Evolutionary conservation across 2,329 filamentous ascomycete genomes (phyloP), one percentile per base, ranked within the genome.

Genomic region (Penicillium sclerotigenum): DNA sequence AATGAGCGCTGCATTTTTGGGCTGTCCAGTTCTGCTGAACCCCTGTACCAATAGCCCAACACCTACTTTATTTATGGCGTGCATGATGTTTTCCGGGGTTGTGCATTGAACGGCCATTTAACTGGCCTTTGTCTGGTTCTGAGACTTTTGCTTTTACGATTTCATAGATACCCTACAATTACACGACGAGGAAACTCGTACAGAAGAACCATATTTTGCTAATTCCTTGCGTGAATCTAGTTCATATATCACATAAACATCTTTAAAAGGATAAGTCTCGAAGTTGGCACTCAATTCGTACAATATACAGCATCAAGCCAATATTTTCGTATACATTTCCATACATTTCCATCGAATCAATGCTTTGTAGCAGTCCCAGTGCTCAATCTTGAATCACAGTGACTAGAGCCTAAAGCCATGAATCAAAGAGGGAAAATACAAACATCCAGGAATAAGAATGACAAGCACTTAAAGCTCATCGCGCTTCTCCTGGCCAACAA

Each of bases 381-480:
- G 7, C 41, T 38, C 20, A 22, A 9, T 37, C 14, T 40, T 34
- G 20, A 34, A 36, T 11, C 34, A 33, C 37, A 26, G 33, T 36
- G 34, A 31, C 24, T n/a, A 54, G 8, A 31, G 37, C 33, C 18
- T 41, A 13, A 29, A 47, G 37, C 47, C 11, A 48, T 26, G 29
- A 48, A 20, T 57, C 53, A 45, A 67, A 65, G 54, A 26, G 26
- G 47, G 36, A 60, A 67, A 67, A 58, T 16, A 24, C 20, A 40
- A 37, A 69, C 62, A 57, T 54, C 46, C 22, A 63, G 43, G 50
- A 36, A 57, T 11, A 45, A 41, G 11, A 33, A 29, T 9, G 14
- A 34, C 18, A 22, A 43, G 31, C 34, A 37, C 71, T 79, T 84
- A 90, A 77, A 91, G 79, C 80, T 91, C 85, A 68, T 88, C 87